phyloP scores from a whole-genome alignment of 139 green algal genomes.

The Pycnococcus provasolii region DNA sequence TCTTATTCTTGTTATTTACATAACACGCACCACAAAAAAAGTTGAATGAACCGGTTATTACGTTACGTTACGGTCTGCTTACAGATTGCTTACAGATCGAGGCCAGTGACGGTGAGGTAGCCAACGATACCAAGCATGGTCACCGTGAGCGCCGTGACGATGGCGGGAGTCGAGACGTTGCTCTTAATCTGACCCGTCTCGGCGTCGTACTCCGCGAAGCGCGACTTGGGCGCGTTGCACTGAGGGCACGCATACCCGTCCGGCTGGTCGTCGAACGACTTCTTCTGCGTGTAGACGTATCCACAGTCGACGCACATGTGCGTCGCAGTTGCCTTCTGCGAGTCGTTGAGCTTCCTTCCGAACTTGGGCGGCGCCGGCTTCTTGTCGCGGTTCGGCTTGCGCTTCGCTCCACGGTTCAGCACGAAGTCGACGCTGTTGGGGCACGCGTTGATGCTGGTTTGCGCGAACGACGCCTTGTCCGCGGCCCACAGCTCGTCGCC shows the following conservation, averaged over 20 bases:
- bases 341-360: slow-evolving; percentile 72
- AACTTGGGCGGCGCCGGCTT: slow-evolving; percentile 68
- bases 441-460: slow-evolving; percentile 37
- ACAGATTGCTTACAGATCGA: too few species aligned
- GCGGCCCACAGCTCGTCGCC: slow-evolving; percentile 93
- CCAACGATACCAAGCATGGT: slow-evolving; percentile 14
- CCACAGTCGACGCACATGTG: slow-evolving; percentile 95
- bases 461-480: slow-evolving; percentile 45
- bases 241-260: slow-evolving; percentile 62
- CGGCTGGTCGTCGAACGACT: slow-evolving; percentile 45
- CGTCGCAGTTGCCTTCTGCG: slow-evolving; percentile 70
- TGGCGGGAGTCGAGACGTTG: neutral
- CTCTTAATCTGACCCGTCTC: slow-evolving; percentile 50
- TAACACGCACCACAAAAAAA: too few species aligned
- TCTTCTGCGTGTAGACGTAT: slow-evolving; percentile 64
- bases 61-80: too few species aligned
- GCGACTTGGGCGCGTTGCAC: slow-evolving; percentile 82
- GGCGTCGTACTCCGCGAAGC: slow-evolving; percentile 81
- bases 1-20: too few species aligned
- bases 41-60: too few species aligned
- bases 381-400: slow-evolving; percentile 68
- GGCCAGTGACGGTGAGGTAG: too few species aligned
- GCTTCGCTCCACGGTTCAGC: slow-evolving; percentile 69
- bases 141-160: neutral
- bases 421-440: slow-evolving; percentile 20